Base-by-base conservation (phyloP, 2,329 filamentous ascomycete species). In the Beauveria bassiana region DNA sequence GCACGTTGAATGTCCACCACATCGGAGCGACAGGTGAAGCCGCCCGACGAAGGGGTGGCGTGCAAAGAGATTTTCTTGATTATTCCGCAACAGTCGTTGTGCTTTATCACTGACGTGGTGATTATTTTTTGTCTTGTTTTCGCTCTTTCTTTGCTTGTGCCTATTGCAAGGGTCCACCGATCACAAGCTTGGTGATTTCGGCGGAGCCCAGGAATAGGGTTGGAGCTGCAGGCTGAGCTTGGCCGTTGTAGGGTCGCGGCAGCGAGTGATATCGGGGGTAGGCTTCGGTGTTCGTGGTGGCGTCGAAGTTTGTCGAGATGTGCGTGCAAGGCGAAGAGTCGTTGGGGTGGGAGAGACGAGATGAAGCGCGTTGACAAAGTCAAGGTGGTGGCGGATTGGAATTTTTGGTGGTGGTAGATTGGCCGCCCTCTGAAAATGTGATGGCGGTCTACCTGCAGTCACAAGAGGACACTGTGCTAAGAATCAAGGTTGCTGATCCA, bases 1-100 rank as follows among this genome's bases (percentile, higher is more conserved):
- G 73, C 73, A 88, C 83, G 73, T 88, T 87, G 75, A 93, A 86
- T 75, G 93, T 81, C 88, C 81, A 84, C 81, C 88, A 92, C 90
- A 96, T 96, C 76, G 79, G 72, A 68, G 70, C 73, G 72, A 69
- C 67, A 50, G 34, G 67, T 67, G 59, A 62, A 10, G 62, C 51
- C 57, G 55, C 55, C 50, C 56, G 55, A 54, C 43, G 42, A 18
- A 59, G 28, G 43, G 31, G 45, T 22, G 20, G 20, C 43, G 26
- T 58, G 28, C 26, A 22, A 14, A 40, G 5, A 14, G 14, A 22
- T 42, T 14, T 16, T 14, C 14, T 56, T 38, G 12, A 16, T 14
- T 38, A 6, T 38, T 38, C 14, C 34, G 34, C 34, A 16, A 3
- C 26, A 18, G 31, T 47, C n/a, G 55, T 40, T 59, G 45, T 42